Evolutionary conservation across 345 rosid genomes (phyloP).

Genomic region (Eucalyptus erythrocorys): DNA sequence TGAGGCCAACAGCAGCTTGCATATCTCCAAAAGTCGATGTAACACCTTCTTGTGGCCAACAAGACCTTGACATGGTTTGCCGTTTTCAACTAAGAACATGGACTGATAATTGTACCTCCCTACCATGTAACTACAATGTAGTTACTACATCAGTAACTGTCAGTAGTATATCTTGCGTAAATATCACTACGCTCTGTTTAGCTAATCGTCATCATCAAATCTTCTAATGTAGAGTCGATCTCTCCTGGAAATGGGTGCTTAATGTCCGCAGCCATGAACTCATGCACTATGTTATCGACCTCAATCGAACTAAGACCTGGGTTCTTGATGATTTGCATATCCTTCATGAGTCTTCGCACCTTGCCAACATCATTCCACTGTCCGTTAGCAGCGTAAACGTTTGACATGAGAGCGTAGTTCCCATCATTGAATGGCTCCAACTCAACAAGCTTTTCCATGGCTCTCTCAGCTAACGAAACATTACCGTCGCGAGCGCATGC

Average conservation of each 20-base stretch:
- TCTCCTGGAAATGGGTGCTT: background rate
- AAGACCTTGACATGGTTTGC: background rate
- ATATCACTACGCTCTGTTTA: background rate
- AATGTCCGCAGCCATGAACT: background rate
- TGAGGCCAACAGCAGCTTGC: background rate
- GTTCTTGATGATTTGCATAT: background rate
- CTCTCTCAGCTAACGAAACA: background rate
- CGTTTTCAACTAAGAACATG: background rate
- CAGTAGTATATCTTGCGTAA: background rate
- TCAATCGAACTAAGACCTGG: background rate
- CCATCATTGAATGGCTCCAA: background rate
- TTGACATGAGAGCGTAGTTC: background rate
- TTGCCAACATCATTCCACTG: background rate
- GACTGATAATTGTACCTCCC: background rate
- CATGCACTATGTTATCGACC: background rate
- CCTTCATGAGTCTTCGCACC: background rate
- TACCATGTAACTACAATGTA: background rate
- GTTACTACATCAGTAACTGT: background rate
- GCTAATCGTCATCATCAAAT: background rate
- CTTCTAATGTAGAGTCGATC: background rate
- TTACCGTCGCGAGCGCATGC: background rate
- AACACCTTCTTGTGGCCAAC: background rate
- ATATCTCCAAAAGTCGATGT: background rate
- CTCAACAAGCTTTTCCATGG: background rate
- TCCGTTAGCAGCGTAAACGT: background rate